These are phyloP conservation scores for Gymnopilus dilepis DNA, from an alignment of 768 basidiomycete species.

Conservation along the genomic window DNA sequence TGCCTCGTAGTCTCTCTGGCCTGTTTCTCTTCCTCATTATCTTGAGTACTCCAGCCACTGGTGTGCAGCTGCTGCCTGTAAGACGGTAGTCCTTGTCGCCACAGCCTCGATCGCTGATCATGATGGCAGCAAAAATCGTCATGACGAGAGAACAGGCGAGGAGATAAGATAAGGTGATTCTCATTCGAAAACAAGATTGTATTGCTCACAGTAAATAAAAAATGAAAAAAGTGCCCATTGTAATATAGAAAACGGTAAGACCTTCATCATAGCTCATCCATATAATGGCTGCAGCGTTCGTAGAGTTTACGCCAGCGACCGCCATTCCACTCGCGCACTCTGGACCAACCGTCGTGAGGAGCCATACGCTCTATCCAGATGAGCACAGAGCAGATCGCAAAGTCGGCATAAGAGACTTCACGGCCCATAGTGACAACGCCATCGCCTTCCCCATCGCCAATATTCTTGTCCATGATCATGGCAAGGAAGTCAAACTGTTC, in stretches of 20 bases:
- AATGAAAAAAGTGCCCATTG: too few species aligned
- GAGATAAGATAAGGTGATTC: not conserved
- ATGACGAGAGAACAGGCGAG: too few species aligned
- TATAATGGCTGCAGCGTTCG: slow-evolving; percentile 65
- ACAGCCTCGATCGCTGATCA: too few species aligned
- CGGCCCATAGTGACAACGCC: slow-evolving; percentile 68
- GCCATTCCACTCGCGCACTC: slow-evolving; percentile 70
- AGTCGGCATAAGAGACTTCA: slow-evolving; percentile 77
- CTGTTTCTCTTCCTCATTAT: too few species aligned
- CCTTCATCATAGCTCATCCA: slow-evolving; percentile 62
- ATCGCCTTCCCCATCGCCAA: slow-evolving; percentile 54
- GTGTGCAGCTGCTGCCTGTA: too few species aligned
- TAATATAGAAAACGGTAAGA: too few species aligned
- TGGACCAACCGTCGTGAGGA: slow-evolving; percentile 74
- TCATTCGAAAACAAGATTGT: not conserved
- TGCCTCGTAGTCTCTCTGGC: too few species aligned
- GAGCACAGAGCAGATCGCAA: slow-evolving; percentile 71
- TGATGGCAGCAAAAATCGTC: too few species aligned
- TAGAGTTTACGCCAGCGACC: slow-evolving; percentile 70
- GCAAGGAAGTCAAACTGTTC: slow-evolving; percentile 73
- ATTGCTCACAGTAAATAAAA: too few species aligned
- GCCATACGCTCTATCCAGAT: slow-evolving; percentile 79
- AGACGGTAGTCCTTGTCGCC: too few species aligned
- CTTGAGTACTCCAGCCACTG: too few species aligned
- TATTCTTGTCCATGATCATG: slow-evolving; percentile 69